phyloP scores from a whole-genome alignment of 768 basidiomycete genomes.

The Suillus placidus region DNA sequence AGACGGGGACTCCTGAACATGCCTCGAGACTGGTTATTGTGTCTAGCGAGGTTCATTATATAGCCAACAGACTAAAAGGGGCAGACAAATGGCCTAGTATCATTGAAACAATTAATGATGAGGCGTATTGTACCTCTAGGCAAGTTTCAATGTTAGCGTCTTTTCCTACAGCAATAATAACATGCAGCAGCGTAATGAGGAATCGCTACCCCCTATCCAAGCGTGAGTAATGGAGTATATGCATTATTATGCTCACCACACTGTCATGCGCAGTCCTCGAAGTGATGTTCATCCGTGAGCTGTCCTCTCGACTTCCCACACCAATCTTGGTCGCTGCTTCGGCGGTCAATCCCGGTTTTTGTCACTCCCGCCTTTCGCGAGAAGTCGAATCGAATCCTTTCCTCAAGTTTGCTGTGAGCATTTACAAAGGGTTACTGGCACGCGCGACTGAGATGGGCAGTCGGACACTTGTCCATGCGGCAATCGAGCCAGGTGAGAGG shows the following conservation, averaged over 20 bases:
- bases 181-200: constrained; percentile 23
- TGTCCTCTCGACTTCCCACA: constrained; percentile 34
- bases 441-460: constrained; percentile 38
- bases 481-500: constrained; percentile 27
- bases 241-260: not conserved
- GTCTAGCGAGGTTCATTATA: constrained; percentile 32
- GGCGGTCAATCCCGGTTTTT: constrained; percentile 40
- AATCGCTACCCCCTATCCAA: constrained; percentile 31
- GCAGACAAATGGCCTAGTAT: constrained; percentile 26
- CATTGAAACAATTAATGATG: constrained; percentile 30
- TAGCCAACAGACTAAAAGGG: constrained; percentile 15
- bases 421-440: constrained; percentile 27
- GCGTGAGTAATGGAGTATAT: constrained; percentile 14
- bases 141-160: constrained; percentile 16
- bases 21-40: constrained; percentile 34
- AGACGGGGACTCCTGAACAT: constrained; percentile 25
- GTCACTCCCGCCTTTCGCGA: constrained; percentile 34
- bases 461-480: constrained; percentile 38
- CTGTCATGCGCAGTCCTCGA: constrained; percentile 30
- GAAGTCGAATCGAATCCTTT: constrained; percentile 16
- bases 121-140: constrained; percentile 30
- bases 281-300: constrained; percentile 39
- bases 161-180: constrained; percentile 8
- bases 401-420: not conserved
- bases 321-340: constrained; percentile 33